phyloP scores from a whole-genome alignment of 257 asterid genomes.

The Misopates orontium region DNA sequence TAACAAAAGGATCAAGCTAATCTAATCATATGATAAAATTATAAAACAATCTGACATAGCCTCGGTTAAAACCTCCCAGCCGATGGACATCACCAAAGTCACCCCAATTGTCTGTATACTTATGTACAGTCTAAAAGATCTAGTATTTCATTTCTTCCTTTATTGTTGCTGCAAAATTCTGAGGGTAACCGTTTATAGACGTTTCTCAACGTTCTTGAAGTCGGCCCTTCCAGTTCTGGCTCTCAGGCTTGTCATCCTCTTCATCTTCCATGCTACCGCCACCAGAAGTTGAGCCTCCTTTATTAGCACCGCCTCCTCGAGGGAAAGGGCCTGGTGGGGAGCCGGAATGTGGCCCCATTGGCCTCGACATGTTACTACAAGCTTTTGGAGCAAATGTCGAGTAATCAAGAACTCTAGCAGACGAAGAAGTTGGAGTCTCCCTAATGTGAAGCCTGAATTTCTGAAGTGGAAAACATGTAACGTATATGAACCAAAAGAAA shows the following conservation, averaged over 20 bases:
- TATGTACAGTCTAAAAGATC: not conserved
- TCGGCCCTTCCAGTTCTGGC: slow-evolving; percentile 35
- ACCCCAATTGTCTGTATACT: not conserved
- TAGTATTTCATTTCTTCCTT: slow-evolving; percentile 22
- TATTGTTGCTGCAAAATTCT: slow-evolving; percentile 41
- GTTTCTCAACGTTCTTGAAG: slow-evolving; percentile 7
- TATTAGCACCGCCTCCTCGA: slow-evolving; percentile 23
- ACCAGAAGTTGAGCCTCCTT: slow-evolving; percentile 30
- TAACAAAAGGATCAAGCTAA: not conserved
- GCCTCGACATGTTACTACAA: slow-evolving; percentile 3
- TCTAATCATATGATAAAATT: not conserved
- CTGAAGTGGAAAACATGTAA: slow-evolving; percentile 28
- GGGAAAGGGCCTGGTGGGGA: slow-evolving; percentile 55
- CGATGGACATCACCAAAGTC: not conserved
- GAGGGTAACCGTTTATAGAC: not conserved
- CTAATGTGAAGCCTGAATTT: slow-evolving; percentile 63
- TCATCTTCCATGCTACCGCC: slow-evolving; percentile 43
- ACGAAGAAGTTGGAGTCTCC: slow-evolving; percentile 30
- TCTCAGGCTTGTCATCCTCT: slow-evolving; percentile 42
- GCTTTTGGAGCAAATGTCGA: slow-evolving; percentile 24
- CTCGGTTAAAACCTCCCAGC: slow-evolving; percentile 18
- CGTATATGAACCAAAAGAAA: not conserved
- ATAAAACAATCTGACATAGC: slow-evolving; percentile 1
- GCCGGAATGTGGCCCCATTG: slow-evolving; percentile 20
- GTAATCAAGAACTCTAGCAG: slow-evolving; percentile 6